phyloP scores from a whole-genome alignment of 2,329 filamentous ascomycete genomes.

The Microdochium trichocladiopsis region DNA sequence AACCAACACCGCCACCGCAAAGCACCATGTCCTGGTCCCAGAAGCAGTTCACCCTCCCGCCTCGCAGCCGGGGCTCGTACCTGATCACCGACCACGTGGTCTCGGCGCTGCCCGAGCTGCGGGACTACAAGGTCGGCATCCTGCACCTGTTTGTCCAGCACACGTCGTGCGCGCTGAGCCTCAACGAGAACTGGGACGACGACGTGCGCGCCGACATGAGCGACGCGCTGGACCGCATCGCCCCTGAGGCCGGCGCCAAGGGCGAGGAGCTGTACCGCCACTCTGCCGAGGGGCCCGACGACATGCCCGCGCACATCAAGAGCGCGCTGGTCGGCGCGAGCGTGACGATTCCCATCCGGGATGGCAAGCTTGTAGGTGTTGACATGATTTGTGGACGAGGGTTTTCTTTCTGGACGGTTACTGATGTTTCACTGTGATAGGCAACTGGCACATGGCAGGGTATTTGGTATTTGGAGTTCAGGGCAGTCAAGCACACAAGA shows the following conservation, averaged over 20 bases:
- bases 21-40: slow-evolving; percentile 72
- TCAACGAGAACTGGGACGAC: slow-evolving; percentile 87
- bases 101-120: slow-evolving; percentile 69
- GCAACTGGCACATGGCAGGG: slow-evolving; percentile 69
- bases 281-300: slow-evolving; percentile 79
- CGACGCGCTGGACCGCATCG: slow-evolving; percentile 86
- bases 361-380: slow-evolving; percentile 68
- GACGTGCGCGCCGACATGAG: slow-evolving; percentile 93
- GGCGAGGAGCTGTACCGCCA: slow-evolving; percentile 76
- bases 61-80: slow-evolving; percentile 76
- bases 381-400: too few species aligned
- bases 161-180: slow-evolving; percentile 79
- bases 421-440: slow-evolving; percentile 28
- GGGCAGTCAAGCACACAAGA: slow-evolving; percentile 66
- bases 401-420: too few species aligned
- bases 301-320: slow-evolving; percentile 96
- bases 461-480: slow-evolving; percentile 93
- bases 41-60: slow-evolving; percentile 74
- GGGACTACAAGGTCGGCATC: slow-evolving; percentile 75
- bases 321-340: slow-evolving; percentile 82
- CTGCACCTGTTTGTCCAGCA: slow-evolving; percentile 93
- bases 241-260: slow-evolving; percentile 66
- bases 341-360: slow-evolving; percentile 82
- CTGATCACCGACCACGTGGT: slow-evolving; percentile 76
- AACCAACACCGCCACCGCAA: slow-evolving; percentile 4